Conservation (phyloP, 2,329 filamentous ascomycete genomes). For the Diaporthe citri region DNA sequence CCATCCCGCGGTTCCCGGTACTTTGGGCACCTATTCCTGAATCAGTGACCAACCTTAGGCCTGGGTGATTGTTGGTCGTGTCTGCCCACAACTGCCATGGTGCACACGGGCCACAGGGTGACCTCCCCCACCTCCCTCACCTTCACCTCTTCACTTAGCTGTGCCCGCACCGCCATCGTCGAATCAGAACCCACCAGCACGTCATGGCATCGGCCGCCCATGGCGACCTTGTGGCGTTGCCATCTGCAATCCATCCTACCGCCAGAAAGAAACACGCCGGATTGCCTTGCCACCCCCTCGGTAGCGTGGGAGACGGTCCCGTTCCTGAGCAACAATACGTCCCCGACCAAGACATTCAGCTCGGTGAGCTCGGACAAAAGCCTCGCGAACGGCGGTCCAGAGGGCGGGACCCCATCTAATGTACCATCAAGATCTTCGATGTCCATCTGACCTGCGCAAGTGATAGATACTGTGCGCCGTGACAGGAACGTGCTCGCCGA, state of each 20-base stretch:
- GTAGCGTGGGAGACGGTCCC: background rate
- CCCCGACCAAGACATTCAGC: background rate
- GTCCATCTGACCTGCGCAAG: background rate
- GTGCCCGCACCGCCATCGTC: background rate
- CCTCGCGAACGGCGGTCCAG: background rate
- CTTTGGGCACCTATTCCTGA: constrained; percentile 23
- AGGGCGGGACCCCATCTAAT: background rate
- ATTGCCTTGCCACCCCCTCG: background rate
- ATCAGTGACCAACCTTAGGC: constrained; percentile 11
- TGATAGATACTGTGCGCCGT: background rate
- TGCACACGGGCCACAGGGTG: background rate
- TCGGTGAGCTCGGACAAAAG: constrained; percentile 13
- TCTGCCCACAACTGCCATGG: background rate
- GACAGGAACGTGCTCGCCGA: constrained; percentile 12
- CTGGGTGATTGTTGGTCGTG: background rate
- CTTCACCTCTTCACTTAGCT: background rate
- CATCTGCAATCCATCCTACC: background rate
- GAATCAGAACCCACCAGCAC: constrained; percentile 29
- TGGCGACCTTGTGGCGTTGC: constrained; percentile 15
- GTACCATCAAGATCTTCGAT: constrained; percentile 14
- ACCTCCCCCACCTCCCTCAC: background rate
- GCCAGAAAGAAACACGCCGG: background rate
- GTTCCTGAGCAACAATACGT: background rate
- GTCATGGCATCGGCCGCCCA: constrained; percentile 24
- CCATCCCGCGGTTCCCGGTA: constrained; percentile 24